phyloP scores from a whole-genome alignment of 2,329 filamentous ascomycete species.

The Aspergillus tubingensis region DNA sequence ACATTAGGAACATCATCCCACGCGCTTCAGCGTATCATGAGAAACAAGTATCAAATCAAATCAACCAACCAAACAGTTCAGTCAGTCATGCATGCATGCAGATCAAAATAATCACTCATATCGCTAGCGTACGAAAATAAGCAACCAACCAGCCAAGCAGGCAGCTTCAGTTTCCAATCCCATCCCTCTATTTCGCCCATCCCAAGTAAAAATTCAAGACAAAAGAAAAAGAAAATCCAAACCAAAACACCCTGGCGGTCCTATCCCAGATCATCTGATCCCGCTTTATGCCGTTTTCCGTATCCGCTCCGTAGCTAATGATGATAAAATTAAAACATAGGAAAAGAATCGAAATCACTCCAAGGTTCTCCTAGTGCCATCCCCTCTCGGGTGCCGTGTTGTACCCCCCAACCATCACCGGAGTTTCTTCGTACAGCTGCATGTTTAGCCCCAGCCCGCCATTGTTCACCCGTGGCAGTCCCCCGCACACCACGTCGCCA shows the following conservation, averaged over 20 bases:
- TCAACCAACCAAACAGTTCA: too few relatives aligned
- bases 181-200: not conserved
- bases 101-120: too few relatives aligned
- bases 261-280: not conserved
- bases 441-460: slow-evolving; percentile 30
- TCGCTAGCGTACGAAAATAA: not conserved
- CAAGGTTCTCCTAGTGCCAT: slow-evolving; percentile 23
- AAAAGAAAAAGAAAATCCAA: not conserved
- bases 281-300: slow-evolving; percentile 15
- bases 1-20: too few relatives aligned
- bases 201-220: not conserved
- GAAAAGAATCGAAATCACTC: not conserved
- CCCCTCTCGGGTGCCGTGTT: slow-evolving; percentile 41
- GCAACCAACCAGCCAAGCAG: not conserved
- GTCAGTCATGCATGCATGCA: too few relatives aligned
- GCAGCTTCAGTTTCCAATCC: not conserved
- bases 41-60: too few relatives aligned
- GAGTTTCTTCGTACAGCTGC: slow-evolving; percentile 36
- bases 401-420: slow-evolving; percentile 37
- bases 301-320: slow-evolving; percentile 5
- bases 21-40: too few relatives aligned
- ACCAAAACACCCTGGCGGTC: not conserved
- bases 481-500: slow-evolving; percentile 35
- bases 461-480: slow-evolving; percentile 31
- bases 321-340: not conserved